phyloP scores from a whole-genome alignment of 1,139 yeast genomes.

The Torulaspora pretoriensis region DNA sequence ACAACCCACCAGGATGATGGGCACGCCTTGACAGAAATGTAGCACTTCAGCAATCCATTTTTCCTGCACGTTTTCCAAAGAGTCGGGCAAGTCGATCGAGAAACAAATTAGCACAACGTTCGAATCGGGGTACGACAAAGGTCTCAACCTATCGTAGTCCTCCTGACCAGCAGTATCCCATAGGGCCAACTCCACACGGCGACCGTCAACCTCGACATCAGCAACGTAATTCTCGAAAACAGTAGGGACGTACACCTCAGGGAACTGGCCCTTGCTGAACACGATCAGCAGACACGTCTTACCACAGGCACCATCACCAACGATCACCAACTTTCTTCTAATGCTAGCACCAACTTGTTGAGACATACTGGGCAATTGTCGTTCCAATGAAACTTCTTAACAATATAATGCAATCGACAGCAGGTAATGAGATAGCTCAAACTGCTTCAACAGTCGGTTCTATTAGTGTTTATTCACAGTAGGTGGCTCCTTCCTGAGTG shows the following conservation, averaged over 20 bases:
- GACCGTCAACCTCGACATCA: slow-evolving; percentile 89
- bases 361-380: slow-evolving; percentile 23
- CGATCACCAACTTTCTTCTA: slow-evolving; percentile 67
- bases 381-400: not conserved
- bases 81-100: slow-evolving; percentile 87
- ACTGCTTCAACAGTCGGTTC: not conserved
- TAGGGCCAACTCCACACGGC: slow-evolving; percentile 87
- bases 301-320: slow-evolving; percentile 85
- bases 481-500: slow-evolving; percentile 7
- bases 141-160: slow-evolving; percentile 93
- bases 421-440: not conserved
- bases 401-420: slow-evolving; percentile 3
- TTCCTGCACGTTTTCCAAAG: slow-evolving; percentile 87
- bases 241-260: slow-evolving; percentile 92
- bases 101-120: slow-evolving; percentile 89
- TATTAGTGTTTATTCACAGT: slow-evolving; percentile 1
- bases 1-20: slow-evolving; percentile 89
- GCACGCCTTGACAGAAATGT: slow-evolving; percentile 94
- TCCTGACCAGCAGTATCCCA: slow-evolving; percentile 99
- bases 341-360: slow-evolving; percentile 35
- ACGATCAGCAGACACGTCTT: slow-evolving; percentile 79
- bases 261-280: slow-evolving; percentile 92
- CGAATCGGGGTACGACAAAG: slow-evolving; percentile 88
- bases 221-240: slow-evolving; percentile 94
- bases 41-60: slow-evolving; percentile 93